Evolutionary conservation across 768 basidiomycete species (phyloP), one percentile per base, ranked within the genome.

Genomic region (Tylopilus cervinicoccineus): DNA sequence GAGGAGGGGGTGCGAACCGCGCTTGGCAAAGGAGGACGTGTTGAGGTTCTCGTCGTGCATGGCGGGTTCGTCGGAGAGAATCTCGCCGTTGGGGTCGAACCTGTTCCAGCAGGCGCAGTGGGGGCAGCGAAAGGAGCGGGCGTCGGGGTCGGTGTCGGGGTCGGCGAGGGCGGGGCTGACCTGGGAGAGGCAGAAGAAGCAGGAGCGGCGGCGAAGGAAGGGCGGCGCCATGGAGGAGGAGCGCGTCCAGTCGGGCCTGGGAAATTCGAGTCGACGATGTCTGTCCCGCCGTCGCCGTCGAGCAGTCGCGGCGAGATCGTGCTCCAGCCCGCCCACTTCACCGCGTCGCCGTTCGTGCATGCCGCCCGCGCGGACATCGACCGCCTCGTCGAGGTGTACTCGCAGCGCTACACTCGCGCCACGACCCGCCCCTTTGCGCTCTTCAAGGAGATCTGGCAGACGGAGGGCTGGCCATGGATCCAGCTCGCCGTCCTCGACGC

Each of bases 1-100:
- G n/a, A 10, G 11, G 13, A 7, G 17, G 20, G 9, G 34, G 12
- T 19, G 67, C 76, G 36, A 54, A 86, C 89, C 88, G 64, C 88
- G 76, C 62, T 76, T 83, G 0, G 83, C 75, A 62, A 93, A 93
- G 3, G 86, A 84, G 17, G 59, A 65, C 2, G 70, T 62, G 61
- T 93, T 95, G 53, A 94, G 57, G 2, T 74, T 65, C 60, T 91
- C 81, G 54, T 90, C 81, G 60, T 89, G 82, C 89, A 93, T 93
- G 1, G 91, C 89, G 16, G 91, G 88, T 47, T 93, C 86, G 59
- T 92, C 86, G 1, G 89, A 89, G 31, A 85, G 57, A 54, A 94
- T 90, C 54, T 91, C 80, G 31, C 91, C 92, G 12, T 72, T 63
- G 43, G 78, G 66, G 56, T 86, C 80, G 61, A 78, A 88, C 38